phyloP scores from a whole-genome alignment of 805 yeast species.

The Pichia pseudocactophila region DNA sequence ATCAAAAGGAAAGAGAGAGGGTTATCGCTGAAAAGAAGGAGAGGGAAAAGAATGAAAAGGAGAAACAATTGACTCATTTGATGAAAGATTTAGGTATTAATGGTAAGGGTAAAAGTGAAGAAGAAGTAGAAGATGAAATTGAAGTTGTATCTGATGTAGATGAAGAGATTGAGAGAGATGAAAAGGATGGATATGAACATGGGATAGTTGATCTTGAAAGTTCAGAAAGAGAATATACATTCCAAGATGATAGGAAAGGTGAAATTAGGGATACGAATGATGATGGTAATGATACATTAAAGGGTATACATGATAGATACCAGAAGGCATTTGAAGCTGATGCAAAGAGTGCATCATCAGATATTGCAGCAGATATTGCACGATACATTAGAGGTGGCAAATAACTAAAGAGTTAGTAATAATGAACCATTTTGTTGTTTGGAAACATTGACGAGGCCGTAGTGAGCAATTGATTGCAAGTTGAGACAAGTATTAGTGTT shows the following conservation, averaged over 20 bases:
- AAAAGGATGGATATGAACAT: slow-evolving; percentile 29
- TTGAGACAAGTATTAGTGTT: slow-evolving; percentile 12
- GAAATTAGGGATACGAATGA: slow-evolving; percentile 47
- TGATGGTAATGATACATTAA: slow-evolving; percentile 43
- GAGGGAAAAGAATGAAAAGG: slow-evolving; percentile 63
- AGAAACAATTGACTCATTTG: slow-evolving; percentile 57
- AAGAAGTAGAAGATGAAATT: slow-evolving; percentile 35
- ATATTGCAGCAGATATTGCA: slow-evolving; percentile 67
- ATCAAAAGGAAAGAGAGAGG: slow-evolving; percentile 79
- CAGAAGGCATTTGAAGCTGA: slow-evolving; percentile 61
- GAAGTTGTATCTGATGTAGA: slow-evolving; percentile 31
- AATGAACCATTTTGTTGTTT: slow-evolving; percentile 16
- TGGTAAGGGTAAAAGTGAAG: slow-evolving; percentile 28
- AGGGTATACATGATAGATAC: slow-evolving; percentile 55
- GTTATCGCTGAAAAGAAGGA: slow-evolving; percentile 68
- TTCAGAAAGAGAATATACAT: slow-evolving; percentile 58
- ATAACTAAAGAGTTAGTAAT: slow-evolving; percentile 11
- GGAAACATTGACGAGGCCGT: slow-evolving; percentile 20
- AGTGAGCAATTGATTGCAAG: slow-evolving; percentile 17
- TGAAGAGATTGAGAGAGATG: slow-evolving; percentile 39
- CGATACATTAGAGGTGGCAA: slow-evolving; percentile 38
- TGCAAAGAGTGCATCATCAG: slow-evolving; percentile 51
- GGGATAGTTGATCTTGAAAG: slow-evolving; percentile 38
- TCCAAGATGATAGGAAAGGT: slow-evolving; percentile 52
- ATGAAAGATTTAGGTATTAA: slow-evolving; percentile 82